Evolutionary conservation across 805 yeast species (phyloP), one percentile per base, ranked within the genome.

Genomic region (Metschnikowia gruessii): DNA sequence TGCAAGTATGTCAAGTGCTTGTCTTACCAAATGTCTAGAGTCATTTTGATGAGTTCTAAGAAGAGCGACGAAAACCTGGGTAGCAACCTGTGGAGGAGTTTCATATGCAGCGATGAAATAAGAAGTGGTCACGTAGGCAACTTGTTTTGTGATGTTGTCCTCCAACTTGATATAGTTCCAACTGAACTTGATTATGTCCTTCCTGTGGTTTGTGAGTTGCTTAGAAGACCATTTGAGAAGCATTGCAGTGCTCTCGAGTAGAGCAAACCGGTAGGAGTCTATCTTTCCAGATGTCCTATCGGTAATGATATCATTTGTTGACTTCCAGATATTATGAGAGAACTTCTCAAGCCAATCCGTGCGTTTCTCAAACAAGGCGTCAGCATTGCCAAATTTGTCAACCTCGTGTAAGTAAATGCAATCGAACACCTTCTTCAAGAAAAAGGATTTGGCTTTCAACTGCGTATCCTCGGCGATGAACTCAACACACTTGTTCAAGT

Each of bases 131-230:
- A 90, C 87, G 61, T 92, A 91, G 0, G 98, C 97, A 3, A 94
- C 87, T 56, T 91, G 96, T 60, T 94, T 94, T 21, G 95, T 81
- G 42, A 90, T 79, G 42, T 83, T 78, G 61, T 94, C 99, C 52
- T 91, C 97, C 28, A 91, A 69, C 55, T 88, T 88, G 59, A 94
- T 84, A 58, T 83, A 87, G 55, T 87, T 87, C 99, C 99, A 94
- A 56, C 90, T 86, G 68, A 90, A 94, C 63, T 88, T 89, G 63
- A 94, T 88, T 36, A 94, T 81, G 56, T 90, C 96, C 60, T 89
- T 92, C 36, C 87, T 75, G 54, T 79, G 75, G 13, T 80, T 85
- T 7, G 77, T 68, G 21, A 88, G 74, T 10, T 74, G 65, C 0
- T 68, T 63, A 0, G 95, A 82, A 1, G 87, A 82, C 65, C 81